phyloP scores from a whole-genome alignment of 768 basidiomycete species.

The Pulveroboletus sp. region DNA sequence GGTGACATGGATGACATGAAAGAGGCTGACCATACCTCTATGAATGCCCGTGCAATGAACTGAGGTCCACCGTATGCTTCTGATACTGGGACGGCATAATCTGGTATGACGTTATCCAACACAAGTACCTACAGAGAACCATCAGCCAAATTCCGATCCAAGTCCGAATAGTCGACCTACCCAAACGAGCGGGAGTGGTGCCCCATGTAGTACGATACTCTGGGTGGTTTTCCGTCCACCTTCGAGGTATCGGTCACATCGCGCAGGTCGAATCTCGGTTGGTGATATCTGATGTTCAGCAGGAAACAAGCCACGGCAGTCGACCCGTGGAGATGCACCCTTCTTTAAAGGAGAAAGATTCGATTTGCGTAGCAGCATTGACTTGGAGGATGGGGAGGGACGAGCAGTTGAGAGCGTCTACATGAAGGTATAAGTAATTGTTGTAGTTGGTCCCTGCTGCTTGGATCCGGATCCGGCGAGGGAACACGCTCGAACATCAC shows the following conservation, averaged over 20 bases:
- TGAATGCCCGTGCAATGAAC: slow-evolving; percentile 24
- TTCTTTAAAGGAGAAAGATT: slow-evolving; percentile 19
- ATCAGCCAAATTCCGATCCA: neutral
- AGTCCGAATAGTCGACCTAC: slow-evolving; percentile 7
- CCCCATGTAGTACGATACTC: slow-evolving; percentile 14
- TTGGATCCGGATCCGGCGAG: neutral
- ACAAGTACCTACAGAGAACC: slow-evolving; percentile 18
- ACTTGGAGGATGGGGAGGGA: neutral
- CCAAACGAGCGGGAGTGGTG: slow-evolving; percentile 26
- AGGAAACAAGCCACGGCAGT: slow-evolving; percentile 21
- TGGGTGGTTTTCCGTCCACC: slow-evolving; percentile 6
- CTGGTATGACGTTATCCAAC: slow-evolving; percentile 25
- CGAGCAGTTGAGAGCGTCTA: neutral
- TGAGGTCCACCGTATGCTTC: slow-evolving; percentile 25
- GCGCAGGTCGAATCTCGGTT: neutral
- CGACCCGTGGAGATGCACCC: slow-evolving; percentile 8
- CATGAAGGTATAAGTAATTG: neutral
- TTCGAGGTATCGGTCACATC: slow-evolving; percentile 3
- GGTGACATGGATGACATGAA: neutral
- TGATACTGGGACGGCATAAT: slow-evolving; percentile 26
- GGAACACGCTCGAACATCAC: no score
- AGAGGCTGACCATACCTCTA: slow-evolving; percentile 15
- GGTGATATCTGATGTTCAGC: slow-evolving; percentile 2
- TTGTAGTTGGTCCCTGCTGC: neutral
- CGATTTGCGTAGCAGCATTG: slow-evolving; percentile 15